These are phyloP conservation scores for Lotmaria passim DNA, from an alignment of 208 protist genomes.

Conservation along the genomic window DNA sequence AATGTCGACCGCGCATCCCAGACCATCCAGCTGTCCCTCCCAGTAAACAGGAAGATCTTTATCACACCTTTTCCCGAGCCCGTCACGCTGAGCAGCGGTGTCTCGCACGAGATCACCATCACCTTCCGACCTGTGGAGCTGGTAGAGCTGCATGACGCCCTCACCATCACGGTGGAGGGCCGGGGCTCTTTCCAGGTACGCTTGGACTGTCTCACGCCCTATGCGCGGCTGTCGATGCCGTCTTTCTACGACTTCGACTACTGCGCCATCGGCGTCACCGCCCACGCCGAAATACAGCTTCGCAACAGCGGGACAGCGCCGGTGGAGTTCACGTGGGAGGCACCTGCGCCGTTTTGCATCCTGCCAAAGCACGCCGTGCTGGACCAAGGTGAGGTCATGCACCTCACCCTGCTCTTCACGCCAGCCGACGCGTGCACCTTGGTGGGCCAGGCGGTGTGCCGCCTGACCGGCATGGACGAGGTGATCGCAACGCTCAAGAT, in stretches of 20 bases:
- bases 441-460: slow-evolving; percentile 84
- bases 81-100: slow-evolving; percentile 79
- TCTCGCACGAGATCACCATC: slow-evolving; percentile 78
- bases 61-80: slow-evolving; percentile 89
- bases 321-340: slow-evolving; percentile 83
- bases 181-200: slow-evolving; percentile 80
- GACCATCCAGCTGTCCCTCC: slow-evolving; percentile 82
- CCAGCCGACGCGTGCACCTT: slow-evolving; percentile 79
- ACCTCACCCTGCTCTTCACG: slow-evolving; percentile 60
- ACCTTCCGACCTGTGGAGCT: slow-evolving; percentile 76
- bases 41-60: slow-evolving; percentile 73
- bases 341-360: slow-evolving; percentile 75
- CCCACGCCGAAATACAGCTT: slow-evolving; percentile 59
- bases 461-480: slow-evolving; percentile 54
- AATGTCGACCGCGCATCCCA: slow-evolving; percentile 81
- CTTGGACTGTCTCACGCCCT: slow-evolving; percentile 85
- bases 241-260: slow-evolving; percentile 89
- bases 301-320: slow-evolving; percentile 83
- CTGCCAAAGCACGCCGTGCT: slow-evolving; percentile 57
- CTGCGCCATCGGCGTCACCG: slow-evolving; percentile 69
- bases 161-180: slow-evolving; percentile 82
- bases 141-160: slow-evolving; percentile 73
- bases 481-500: slow-evolving; percentile 65
- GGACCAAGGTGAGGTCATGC: slow-evolving; percentile 47
- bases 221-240: slow-evolving; percentile 55